phyloP scores from a whole-genome alignment of 2,329 filamentous ascomycete genomes.

The Fusarium tupiense region DNA sequence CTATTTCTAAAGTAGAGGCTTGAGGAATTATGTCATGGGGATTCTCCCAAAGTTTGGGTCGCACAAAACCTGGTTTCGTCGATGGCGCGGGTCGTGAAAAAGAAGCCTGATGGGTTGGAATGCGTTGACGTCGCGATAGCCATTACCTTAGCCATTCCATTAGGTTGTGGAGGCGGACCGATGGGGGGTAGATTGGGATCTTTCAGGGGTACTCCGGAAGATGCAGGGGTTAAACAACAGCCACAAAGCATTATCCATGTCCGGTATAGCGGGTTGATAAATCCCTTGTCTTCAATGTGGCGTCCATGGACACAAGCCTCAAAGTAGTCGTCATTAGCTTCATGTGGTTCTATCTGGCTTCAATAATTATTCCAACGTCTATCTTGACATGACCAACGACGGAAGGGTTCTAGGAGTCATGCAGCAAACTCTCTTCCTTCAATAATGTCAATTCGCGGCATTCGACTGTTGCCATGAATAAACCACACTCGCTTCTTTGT shows the following conservation, averaged over 20 bases:
- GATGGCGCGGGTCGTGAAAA: conserved; percentile 21
- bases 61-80: conserved; percentile 23
- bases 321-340: conserved; percentile 29
- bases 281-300: conserved; percentile 5
- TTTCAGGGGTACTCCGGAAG: conserved; percentile 35
- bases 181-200: conserved; percentile 7
- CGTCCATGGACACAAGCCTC: conserved; percentile 10
- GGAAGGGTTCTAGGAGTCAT: background rate
- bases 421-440: background rate
- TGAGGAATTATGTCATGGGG: conserved; percentile 2
- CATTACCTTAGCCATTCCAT: conserved; percentile 8
- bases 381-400: background rate
- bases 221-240: conserved; percentile 31
- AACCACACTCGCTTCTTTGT: background rate
- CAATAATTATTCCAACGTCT: background rate
- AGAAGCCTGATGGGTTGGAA: conserved; percentile 20
- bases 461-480: conserved; percentile 9
- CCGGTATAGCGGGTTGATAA: background rate
- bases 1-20: background rate
- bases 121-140: conserved; percentile 34
- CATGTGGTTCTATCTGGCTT: conserved; percentile 23
- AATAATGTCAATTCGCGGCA: conserved; percentile 12
- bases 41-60: conserved; percentile 1
- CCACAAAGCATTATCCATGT: conserved; percentile 26
- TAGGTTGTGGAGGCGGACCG: conserved; percentile 22